Percentiles rank a stretch among this genome's conserved stretches.
These are phyloP conservation scores for Cytospora chrysosperma DNA, from an alignment of 2,329 filamentous ascomycete genomes.

Conservation along the genomic window DNA sequence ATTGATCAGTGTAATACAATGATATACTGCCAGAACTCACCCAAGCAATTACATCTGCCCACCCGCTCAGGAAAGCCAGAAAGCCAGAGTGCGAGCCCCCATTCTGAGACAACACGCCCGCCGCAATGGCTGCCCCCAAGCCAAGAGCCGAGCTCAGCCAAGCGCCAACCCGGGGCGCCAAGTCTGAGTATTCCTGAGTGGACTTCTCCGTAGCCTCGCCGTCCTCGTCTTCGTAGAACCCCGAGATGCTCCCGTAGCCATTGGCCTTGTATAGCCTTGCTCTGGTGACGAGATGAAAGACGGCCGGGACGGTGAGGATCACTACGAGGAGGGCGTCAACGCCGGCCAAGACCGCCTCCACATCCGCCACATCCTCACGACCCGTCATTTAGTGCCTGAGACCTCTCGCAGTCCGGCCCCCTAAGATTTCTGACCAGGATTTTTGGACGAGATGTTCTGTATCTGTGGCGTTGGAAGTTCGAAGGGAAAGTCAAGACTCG, in stretches of 20 bases:
- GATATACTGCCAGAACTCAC: conserved; percentile 19
- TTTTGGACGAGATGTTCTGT: not conserved
- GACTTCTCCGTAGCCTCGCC: conserved; percentile 36
- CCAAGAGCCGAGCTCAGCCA: conserved; percentile 30
- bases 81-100: not conserved
- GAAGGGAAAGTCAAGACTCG: not conserved
- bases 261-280: conserved; percentile 18
- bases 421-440: not conserved
- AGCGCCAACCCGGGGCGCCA: conserved; percentile 29
- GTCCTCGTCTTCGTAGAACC: conserved; percentile 34
- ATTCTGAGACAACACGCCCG: conserved; percentile 25
- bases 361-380: conserved; percentile 13
- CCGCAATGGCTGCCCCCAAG: conserved; percentile 29
- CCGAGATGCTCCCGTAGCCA: conserved; percentile 27
- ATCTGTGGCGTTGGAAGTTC: not conserved
- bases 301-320: conserved; percentile 27
- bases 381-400: conserved; percentile 10
- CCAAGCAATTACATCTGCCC: conserved; percentile 30
- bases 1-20: not conserved
- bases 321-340: conserved; percentile 20
- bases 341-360: conserved; percentile 16
- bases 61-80: conserved; percentile 9
- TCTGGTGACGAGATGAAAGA: conserved; percentile 22
- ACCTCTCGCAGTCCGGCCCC: not conserved
- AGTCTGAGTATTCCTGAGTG: conserved; percentile 33